phyloP scores from a whole-genome alignment of 2,329 filamentous ascomycete species.

The Tetracladium maxilliforme region DNA sequence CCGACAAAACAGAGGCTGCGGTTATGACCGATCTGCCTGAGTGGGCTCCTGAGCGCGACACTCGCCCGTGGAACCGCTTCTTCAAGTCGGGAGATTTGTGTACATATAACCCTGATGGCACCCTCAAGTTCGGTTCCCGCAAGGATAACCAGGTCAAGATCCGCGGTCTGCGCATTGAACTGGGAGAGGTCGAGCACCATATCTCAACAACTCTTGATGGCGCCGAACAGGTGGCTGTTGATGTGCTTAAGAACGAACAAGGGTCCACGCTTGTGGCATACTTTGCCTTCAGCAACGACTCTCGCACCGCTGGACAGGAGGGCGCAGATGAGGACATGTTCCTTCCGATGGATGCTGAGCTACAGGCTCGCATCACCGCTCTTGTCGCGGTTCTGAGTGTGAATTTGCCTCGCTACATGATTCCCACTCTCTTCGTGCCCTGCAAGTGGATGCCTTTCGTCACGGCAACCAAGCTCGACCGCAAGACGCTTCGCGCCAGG shows the following conservation, averaged over 20 bases:
- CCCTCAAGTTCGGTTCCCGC: slow-evolving; percentile 45
- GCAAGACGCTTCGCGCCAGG: slow-evolving; percentile 3
- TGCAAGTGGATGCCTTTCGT: slow-evolving; percentile 5
- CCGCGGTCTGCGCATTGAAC: slow-evolving; percentile 7
- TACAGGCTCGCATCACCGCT: too few relatives aligned
- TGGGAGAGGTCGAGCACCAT: slow-evolving; percentile 12
- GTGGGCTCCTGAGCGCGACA: slow-evolving; percentile 11
- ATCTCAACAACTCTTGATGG: slow-evolving; percentile 52
- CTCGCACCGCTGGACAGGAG: slow-evolving; percentile 65
- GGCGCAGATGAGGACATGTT: slow-evolving; percentile 17
- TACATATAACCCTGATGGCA: slow-evolving; percentile 38
- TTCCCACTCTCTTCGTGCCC: slow-evolving; percentile 20
- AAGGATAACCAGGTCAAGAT: slow-evolving; percentile 52
- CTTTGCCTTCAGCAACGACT: slow-evolving; percentile 53
- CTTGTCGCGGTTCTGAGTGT: too few relatives aligned
- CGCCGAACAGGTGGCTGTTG: slow-evolving; percentile 61
- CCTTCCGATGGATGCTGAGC: too few relatives aligned
- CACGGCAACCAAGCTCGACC: slow-evolving; percentile 7
- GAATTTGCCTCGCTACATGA: slow-evolving; percentile 18
- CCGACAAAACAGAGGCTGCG: slow-evolving; percentile 3
- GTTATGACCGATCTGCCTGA: slow-evolving; percentile 9
- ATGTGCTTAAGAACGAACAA: slow-evolving; percentile 40
- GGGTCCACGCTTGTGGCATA: slow-evolving; percentile 23
- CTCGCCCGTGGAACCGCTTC: slow-evolving; percentile 16
- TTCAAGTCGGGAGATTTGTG: slow-evolving; percentile 53